phyloP scores from a whole-genome alignment of 495 filamentous ascomycete species.

The Ascobolus immersus region DNA sequence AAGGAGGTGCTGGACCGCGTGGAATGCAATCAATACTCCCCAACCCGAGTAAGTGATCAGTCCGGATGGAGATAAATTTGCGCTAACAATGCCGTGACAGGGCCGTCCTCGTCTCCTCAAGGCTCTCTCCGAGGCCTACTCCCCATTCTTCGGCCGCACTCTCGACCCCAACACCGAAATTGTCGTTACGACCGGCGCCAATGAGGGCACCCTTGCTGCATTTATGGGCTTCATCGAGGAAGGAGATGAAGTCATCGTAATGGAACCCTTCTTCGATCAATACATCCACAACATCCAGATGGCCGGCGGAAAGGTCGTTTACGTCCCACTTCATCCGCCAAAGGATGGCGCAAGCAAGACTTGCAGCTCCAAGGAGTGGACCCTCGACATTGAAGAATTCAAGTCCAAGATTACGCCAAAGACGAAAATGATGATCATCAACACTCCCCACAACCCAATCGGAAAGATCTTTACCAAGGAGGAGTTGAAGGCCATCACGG shows the following conservation, averaged over 20 bases:
- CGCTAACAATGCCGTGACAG: slow-evolving; percentile 16
- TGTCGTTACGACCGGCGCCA: slow-evolving; percentile 84
- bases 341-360: slow-evolving; percentile 52
- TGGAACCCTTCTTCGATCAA: slow-evolving; percentile 98
- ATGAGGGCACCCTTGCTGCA: slow-evolving; percentile 86
- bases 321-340: slow-evolving; percentile 83
- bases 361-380: slow-evolving; percentile 69
- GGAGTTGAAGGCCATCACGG: slow-evolving; percentile 66
- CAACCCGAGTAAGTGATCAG: slow-evolving; percentile 37
- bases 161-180: slow-evolving; percentile 78
- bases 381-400: slow-evolving; percentile 57
- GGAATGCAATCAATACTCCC: slow-evolving; percentile 95
- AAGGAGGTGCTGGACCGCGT: slow-evolving; percentile 74
- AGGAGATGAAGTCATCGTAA: slow-evolving; percentile 89
- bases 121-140: slow-evolving; percentile 74
- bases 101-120: slow-evolving; percentile 74
- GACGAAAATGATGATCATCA: slow-evolving; percentile 87
- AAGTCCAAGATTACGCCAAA: slow-evolving; percentile 57
- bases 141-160: slow-evolving; percentile 51
- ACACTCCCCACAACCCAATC: slow-evolving; percentile 75
- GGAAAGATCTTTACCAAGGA: slow-evolving; percentile 74
- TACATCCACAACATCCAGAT: slow-evolving; percentile 96
- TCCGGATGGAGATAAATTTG: too few species aligned
- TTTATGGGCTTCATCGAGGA: slow-evolving; percentile 94
- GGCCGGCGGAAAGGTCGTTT: slow-evolving; percentile 81